Evolutionary conservation across 2,329 filamentous ascomycete species (phyloP), one percentile per base, ranked within the genome.

Genomic region (Phyllosticta ampelicida): DNA sequence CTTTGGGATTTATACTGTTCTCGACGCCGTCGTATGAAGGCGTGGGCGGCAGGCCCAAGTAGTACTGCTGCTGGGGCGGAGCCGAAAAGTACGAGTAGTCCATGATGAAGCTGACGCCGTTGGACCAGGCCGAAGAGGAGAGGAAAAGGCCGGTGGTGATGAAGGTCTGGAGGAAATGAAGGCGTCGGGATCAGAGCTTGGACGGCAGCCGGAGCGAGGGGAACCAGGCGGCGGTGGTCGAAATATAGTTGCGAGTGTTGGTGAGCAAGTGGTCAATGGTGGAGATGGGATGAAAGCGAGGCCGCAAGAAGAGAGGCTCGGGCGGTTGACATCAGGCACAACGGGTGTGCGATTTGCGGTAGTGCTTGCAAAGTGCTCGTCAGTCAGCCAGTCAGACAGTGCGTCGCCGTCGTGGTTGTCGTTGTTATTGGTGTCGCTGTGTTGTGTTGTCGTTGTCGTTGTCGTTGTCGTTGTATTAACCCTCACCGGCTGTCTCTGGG

Each of bases 51-150:
- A 80, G 69, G 55, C 74, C 75, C 54, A 78, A 73, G 61, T 78
- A 78, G 48, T 75, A 74, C 63, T 78, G 82, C 48, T 74, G 69
- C 62, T 77, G 77, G 48, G 68, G 68, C 44, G 73, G 70, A 50
- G 73, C 65, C 30, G 73, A 69, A 63, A 78, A 83, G 68, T 79
- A 82, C 9, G 57, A 55, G 68, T 81, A 84, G 64, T 84, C 80
- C 80, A 84, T 84, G 55, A 63, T 19, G 51, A 36, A 13, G 30
- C 6, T 44, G 36, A 26, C 44, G 53, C n/a, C 13, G 44, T 3
- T 21, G 20, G 5, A 48, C 3, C 19, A 5, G 18, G 20, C 29
- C 11, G 36, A 13, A 16, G 30, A 57, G 21, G 21, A 36, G n/a
- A 28, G 13, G 48, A 19, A 10, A 3, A 16, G 28, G 16, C 29